phyloP scores from a whole-genome alignment of 306 rosid genomes.

The Potentilla sterilis region DNA sequence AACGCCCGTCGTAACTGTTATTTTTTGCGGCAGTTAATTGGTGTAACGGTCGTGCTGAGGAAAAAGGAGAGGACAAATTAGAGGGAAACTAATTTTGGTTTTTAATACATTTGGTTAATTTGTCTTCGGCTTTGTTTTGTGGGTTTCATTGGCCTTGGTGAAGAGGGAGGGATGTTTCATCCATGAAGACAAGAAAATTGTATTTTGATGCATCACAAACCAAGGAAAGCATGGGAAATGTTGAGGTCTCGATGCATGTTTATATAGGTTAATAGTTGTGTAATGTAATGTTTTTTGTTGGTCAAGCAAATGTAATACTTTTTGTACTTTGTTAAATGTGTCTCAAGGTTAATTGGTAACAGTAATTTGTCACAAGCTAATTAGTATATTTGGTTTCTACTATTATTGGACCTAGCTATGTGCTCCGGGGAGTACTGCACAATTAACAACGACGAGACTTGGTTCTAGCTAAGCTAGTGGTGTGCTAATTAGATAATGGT shows the following conservation, averaged over 20 bases:
- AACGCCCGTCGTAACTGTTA: neutral
- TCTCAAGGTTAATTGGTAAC: neutral
- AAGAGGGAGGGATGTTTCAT: conserved; percentile 16
- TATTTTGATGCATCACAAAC: conserved; percentile 33
- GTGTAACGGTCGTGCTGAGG: conserved; percentile 7
- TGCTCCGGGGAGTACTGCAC: conserved; percentile 40
- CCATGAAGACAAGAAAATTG: conserved; percentile 35
- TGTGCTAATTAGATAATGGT: neutral
- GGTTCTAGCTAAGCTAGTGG: neutral
- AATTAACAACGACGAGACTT: conserved; percentile 24
- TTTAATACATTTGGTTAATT: neutral
- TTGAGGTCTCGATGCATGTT: conserved; percentile 46
- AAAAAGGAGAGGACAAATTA: neutral
- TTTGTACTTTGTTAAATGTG: neutral
- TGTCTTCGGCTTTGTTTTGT: neutral
- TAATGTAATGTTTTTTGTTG: neutral
- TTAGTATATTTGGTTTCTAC: neutral
- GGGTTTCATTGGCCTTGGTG: conserved; percentile 23
- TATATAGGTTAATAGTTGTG: neutral
- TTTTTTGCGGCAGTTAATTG: conserved; percentile 11
- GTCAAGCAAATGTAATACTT: neutral
- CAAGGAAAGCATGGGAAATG: conserved; percentile 47
- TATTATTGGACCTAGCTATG: conserved; percentile 2
- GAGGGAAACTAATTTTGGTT: neutral
- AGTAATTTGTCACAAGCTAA: neutral